Evolutionary conservation across 2,329 filamentous ascomycete genomes (phyloP).

Genomic region (Pseudogymnoascus sp.): DNA sequence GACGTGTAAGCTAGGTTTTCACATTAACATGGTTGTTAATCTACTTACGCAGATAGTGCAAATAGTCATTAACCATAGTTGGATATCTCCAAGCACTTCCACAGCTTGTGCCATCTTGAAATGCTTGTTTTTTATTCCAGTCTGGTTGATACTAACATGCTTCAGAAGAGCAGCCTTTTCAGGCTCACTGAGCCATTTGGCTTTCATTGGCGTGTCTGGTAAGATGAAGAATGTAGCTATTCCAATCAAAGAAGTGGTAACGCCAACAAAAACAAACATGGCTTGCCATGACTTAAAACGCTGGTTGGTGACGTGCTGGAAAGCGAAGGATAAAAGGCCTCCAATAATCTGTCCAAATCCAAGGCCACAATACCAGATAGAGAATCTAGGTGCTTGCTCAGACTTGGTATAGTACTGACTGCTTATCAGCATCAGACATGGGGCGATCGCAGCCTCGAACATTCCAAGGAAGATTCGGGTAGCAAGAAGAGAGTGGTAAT

Average conservation of each 20-base stretch:
- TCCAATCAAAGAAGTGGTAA: conserved; percentile 21
- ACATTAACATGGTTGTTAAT: neutral
- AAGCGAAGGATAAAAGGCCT: conserved; percentile 17
- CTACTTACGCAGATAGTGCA: neutral
- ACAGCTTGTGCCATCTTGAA: conserved; percentile 41
- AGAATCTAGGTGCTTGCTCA: conserved; percentile 30
- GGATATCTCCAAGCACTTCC: conserved; percentile 35
- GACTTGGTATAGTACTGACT: conserved; percentile 30
- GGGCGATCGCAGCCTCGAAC: conserved; percentile 23
- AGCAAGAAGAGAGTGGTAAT: conserved; percentile 46
- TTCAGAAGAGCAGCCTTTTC: conserved; percentile 39
- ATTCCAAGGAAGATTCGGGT: conserved; percentile 43
- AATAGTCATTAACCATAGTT: conserved; percentile 25
- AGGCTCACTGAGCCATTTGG: conserved; percentile 29
- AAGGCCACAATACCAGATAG: conserved; percentile 23
- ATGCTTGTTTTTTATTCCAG: conserved; percentile 41
- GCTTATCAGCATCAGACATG: conserved; percentile 29
- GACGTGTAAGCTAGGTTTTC: conserved; percentile 38
- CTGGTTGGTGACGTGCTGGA: conserved; percentile 17
- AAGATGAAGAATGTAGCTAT: conserved; percentile 36
- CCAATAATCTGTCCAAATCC: conserved; percentile 15
- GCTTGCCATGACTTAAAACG: conserved; percentile 17
- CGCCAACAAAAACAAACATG: conserved; percentile 14
- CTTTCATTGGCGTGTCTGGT: conserved; percentile 41
- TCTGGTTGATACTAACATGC: conserved; percentile 46